These are phyloP conservation scores for Cutaneotrichosporon dermatis DNA, from an alignment of 1,284 basidiomycete species.

Conservation along the genomic window DNA sequence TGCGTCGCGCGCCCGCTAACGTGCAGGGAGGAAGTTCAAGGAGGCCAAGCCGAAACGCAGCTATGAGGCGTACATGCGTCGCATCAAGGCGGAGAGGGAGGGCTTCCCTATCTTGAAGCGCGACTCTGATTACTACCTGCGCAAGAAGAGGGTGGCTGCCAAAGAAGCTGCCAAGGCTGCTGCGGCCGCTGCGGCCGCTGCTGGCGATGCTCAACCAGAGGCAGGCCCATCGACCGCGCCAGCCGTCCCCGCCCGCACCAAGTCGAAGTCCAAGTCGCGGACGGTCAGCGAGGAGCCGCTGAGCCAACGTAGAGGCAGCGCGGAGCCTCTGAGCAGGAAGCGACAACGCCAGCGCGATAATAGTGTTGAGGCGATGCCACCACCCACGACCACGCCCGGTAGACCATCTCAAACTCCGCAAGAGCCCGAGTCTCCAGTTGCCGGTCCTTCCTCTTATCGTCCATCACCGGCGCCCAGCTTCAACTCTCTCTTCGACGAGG, in stretches of 20 bases:
- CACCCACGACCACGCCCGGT: background rate
- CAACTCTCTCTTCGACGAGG: conserved; percentile 10
- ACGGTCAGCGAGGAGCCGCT: background rate
- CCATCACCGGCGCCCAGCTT: background rate
- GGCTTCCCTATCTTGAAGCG: conserved; percentile 19
- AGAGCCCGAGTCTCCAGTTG: background rate
- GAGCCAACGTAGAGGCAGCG: background rate
- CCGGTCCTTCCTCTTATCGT: background rate
- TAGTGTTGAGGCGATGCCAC: background rate
- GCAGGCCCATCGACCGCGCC: background rate
- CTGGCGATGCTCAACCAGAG: background rate
- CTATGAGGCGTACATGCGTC: conserved; percentile 23
- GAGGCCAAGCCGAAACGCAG: conserved; percentile 18
- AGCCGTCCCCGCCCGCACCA: background rate
- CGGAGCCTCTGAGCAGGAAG: background rate
- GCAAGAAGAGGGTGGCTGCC: conserved; percentile 6
- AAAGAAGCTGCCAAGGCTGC: background rate
- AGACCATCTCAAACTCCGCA: background rate
- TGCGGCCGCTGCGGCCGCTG: too few species aligned
- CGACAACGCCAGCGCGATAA: background rate
- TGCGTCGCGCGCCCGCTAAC: background rate
- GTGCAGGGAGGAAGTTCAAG: background rate
- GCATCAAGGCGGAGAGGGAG: conserved; percentile 20
- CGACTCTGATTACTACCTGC: conserved; percentile 33
- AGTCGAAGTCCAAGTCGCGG: too few species aligned